phyloP scores from a whole-genome alignment of 805 yeast species.

The Kuraishia molischiana region DNA sequence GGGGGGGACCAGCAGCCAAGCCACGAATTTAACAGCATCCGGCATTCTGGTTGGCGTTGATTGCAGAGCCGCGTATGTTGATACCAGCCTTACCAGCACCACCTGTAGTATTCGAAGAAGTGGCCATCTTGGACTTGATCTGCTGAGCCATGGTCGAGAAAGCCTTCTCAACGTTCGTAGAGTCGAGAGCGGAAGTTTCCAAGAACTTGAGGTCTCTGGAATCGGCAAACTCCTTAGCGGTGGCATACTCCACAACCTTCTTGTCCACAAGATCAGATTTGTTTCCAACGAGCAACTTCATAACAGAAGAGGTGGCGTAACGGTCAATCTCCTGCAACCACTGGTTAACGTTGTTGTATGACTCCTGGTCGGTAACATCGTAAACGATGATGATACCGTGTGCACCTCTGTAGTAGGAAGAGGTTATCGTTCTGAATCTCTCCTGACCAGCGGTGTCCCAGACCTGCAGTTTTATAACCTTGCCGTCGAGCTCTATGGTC shows the following conservation, averaged over 20 bases:
- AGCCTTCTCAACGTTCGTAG: conserved; percentile 97
- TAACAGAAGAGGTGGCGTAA: conserved; percentile 95
- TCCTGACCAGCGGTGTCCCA: conserved; percentile 99
- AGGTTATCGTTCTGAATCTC: conserved; percentile 94
- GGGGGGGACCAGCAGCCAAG: no score
- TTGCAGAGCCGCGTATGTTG: conserved; percentile 63
- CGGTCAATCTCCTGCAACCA: conserved; percentile 99
- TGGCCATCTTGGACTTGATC: conserved; percentile 91
- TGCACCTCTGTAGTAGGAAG: conserved; percentile 96
- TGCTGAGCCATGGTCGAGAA: conserved; percentile 98
- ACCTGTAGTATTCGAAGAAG: conserved; percentile 34
- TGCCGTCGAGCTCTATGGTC: conserved; percentile 91
- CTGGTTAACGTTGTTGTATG: conserved; percentile 92
- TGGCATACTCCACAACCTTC: conserved; percentile 91
- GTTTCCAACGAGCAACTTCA: conserved; percentile 92
- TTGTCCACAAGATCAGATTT: conserved; percentile 91
- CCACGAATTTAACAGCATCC: conserved; percentile 46
- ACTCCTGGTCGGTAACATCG: conserved; percentile 96
- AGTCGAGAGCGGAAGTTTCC: conserved; percentile 91
- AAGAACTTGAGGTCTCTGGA: conserved; percentile 88
- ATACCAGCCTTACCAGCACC: conserved; percentile 44
- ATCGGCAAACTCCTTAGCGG: conserved; percentile 96
- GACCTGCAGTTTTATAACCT: conserved; percentile 93
- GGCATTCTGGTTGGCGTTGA: conserved; percentile 28
- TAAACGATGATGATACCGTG: conserved; percentile 97